These are phyloP conservation scores for Fusarium sp. DNA, from an alignment of 2,329 filamentous ascomycete genomes.

Conservation along the genomic window DNA sequence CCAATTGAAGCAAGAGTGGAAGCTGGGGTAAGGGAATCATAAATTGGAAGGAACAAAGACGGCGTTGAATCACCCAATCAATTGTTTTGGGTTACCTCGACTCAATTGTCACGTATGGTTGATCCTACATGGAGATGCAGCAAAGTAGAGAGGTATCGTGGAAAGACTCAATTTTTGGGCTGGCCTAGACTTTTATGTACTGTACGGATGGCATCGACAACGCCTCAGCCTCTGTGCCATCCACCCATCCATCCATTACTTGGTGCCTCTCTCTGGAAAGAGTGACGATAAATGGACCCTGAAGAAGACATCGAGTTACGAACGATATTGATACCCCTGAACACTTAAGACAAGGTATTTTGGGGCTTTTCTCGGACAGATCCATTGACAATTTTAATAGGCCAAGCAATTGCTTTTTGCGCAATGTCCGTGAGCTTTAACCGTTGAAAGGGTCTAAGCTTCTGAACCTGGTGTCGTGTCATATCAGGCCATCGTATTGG, in stretches of 20 bases:
- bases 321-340: slow-evolving; percentile 24
- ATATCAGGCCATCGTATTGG: slow-evolving; percentile 19
- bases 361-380: slow-evolving; percentile 6
- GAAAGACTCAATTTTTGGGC: slow-evolving; percentile 6
- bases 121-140: slow-evolving; percentile 19
- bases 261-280: not conserved
- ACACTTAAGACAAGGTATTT: slow-evolving; percentile 11
- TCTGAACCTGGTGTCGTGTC: not conserved
- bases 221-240: not conserved
- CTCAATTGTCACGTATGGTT: slow-evolving; percentile 32
- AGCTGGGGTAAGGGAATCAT: slow-evolving; percentile 16
- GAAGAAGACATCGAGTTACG: slow-evolving; percentile 5
- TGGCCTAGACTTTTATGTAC: slow-evolving; percentile 6
- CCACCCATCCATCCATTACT: not conserved
- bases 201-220: not conserved
- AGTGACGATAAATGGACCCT: slow-evolving; percentile 17
- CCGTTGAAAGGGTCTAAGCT: slow-evolving; percentile 15
- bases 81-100: slow-evolving; percentile 32
- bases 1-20: slow-evolving; percentile 14
- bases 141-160: not conserved
- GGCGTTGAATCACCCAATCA: slow-evolving; percentile 25
- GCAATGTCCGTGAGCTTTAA: slow-evolving; percentile 8
- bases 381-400: slow-evolving; percentile 21
- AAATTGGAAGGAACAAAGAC: not conserved
- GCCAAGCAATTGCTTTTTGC: slow-evolving; percentile 15